Evolutionary conservation across 1,139 yeast genomes (phyloP).

Genomic region (Lodderomyces margitis): DNA sequence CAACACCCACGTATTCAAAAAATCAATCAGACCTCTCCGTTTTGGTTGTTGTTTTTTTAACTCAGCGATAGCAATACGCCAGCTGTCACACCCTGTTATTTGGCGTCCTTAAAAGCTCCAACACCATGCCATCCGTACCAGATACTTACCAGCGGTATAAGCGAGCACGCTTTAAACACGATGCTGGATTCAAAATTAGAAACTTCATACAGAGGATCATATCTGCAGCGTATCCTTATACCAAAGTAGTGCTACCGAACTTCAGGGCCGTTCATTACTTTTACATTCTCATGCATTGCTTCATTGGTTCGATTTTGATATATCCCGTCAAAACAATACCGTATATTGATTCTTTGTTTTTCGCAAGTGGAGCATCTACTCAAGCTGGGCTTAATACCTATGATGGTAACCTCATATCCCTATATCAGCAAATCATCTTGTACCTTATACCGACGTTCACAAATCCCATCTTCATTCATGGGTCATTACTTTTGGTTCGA

Average conservation of each 20-base stretch:
- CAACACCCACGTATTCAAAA: not conserved
- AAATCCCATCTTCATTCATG: constrained; percentile 89
- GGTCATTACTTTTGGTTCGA: constrained; percentile 74
- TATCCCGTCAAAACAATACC: constrained; percentile 66
- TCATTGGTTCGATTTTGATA: constrained; percentile 68
- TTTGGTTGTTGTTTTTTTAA: not conserved
- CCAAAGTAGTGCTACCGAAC: constrained; percentile 59
- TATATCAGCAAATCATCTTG: constrained; percentile 76
- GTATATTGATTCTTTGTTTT: constrained; percentile 79
- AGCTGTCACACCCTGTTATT: no score
- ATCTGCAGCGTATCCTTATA: constrained; percentile 39
- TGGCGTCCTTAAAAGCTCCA: not conserved
- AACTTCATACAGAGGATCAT: constrained; percentile 25
- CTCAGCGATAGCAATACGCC: not conserved
- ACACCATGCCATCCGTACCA: not conserved
- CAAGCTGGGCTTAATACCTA: constrained; percentile 91
- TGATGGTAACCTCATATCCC: constrained; percentile 54
- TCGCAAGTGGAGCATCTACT: constrained; percentile 74
- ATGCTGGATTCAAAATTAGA: constrained; percentile 23
- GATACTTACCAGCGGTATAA: constrained; percentile 4
- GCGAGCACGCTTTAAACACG: constrained; percentile 6
- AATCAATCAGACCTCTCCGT: not conserved
- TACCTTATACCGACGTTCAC: constrained; percentile 62
- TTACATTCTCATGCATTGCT: constrained; percentile 51
- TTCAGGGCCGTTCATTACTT: constrained; percentile 79